Evolutionary conservation across 805 yeast genomes (phyloP).

Genomic region (Barnettozyma siamensis): DNA sequence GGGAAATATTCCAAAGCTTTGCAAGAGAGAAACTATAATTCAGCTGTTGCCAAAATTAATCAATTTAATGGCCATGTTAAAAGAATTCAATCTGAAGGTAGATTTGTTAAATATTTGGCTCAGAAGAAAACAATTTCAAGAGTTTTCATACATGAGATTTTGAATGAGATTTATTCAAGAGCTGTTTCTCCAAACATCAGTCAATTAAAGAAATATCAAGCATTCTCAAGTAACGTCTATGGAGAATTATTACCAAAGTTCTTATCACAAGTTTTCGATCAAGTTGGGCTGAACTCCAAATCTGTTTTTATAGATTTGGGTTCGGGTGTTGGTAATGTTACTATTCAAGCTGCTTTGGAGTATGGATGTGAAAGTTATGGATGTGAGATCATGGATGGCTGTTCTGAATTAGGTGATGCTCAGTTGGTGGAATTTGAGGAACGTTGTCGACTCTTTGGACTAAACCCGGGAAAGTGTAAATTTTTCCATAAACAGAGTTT

Average conservation of each 20-base stretch:
- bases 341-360: slow-evolving; percentile 83
- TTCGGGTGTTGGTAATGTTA: slow-evolving; percentile 92
- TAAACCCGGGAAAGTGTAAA: slow-evolving; percentile 48
- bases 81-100: slow-evolving; percentile 28
- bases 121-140: slow-evolving; percentile 30
- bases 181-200: slow-evolving; percentile 70
- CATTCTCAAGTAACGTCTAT: slow-evolving; percentile 85
- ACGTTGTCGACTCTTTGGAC: slow-evolving; percentile 59
- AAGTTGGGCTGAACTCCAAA: slow-evolving; percentile 47
- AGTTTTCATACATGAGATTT: slow-evolving; percentile 55
- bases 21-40: slow-evolving; percentile 25
- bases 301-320: slow-evolving; percentile 82
- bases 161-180: slow-evolving; percentile 69
- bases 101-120: slow-evolving; percentile 28
- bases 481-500: slow-evolving; percentile 68
- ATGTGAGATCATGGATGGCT: slow-evolving; percentile 83
- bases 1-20: slow-evolving; percentile 33
- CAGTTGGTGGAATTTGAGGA: slow-evolving; percentile 56
- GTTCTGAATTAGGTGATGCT: slow-evolving; percentile 57
- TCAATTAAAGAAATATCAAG: slow-evolving; percentile 64
- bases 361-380: slow-evolving; percentile 83
- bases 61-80: slow-evolving; percentile 40
- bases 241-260: slow-evolving; percentile 85
- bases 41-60: slow-evolving; percentile 30
- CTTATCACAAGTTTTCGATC: slow-evolving; percentile 55